Conservation (phyloP, 345 rosid genomes). For the Erucastrum elatum region DNA sequence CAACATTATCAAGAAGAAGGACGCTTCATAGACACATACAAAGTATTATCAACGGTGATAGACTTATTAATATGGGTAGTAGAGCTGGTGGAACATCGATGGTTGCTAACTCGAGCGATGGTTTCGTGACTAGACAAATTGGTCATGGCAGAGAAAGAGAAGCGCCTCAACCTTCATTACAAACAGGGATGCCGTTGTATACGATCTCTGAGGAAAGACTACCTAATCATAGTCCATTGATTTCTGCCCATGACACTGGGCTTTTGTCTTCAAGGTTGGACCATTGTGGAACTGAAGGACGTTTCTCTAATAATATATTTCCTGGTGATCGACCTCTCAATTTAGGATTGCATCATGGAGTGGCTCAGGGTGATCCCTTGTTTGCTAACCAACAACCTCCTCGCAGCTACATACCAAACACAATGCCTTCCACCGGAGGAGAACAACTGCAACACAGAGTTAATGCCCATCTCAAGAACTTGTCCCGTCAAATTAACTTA, state of each 20-base stretch:
- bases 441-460: conserved; percentile 78
- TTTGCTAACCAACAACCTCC: conserved; percentile 47
- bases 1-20: no score
- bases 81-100: conserved; percentile 50
- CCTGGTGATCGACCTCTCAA: conserved; percentile 40
- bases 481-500: conserved; percentile 58
- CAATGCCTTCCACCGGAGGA: conserved; percentile 45
- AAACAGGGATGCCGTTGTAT: conserved; percentile 34
- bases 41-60: no score
- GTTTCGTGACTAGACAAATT: conserved; percentile 43
- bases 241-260: conserved; percentile 47
- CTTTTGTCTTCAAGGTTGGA: conserved; percentile 41
- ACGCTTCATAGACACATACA: no score
- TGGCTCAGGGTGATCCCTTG: conserved; percentile 39
- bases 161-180: conserved; percentile 46
- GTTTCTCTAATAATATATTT: conserved; percentile 25
- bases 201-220: conserved; percentile 48
- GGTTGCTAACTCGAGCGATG: conserved; percentile 45
- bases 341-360: conserved; percentile 57
- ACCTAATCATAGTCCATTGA: conserved; percentile 42
- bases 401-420: conserved; percentile 48
- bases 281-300: conserved; percentile 48
- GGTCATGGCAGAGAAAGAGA: conserved; percentile 49
- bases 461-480: conserved; percentile 63
- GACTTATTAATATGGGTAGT: conserved; percentile 43